Percentiles rank a stretch among this genome's conserved stretches.
phyloP scores from a whole-genome alignment of 768 basidiomycete species.

The Coprinellus aureogranulatus region DNA sequence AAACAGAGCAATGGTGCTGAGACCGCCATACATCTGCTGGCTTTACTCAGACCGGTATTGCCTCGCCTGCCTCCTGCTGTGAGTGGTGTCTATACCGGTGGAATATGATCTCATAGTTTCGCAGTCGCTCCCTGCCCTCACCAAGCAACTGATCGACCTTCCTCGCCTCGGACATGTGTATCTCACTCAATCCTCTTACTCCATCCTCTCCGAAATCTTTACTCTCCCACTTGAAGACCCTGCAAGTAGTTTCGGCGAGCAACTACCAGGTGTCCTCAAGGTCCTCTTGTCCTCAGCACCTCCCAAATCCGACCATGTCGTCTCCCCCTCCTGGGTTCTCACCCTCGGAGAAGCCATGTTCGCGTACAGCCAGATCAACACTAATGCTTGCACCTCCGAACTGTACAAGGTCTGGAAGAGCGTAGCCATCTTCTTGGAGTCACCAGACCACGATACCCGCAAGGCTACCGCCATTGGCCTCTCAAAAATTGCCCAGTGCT shows the following conservation, averaged over 20 bases:
- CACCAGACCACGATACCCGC: conserved; percentile 56
- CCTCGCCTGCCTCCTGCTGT: conserved; percentile 66
- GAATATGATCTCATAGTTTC: background rate
- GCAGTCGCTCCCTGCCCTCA: conserved; percentile 71
- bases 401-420: conserved; percentile 69
- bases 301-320: conserved; percentile 59
- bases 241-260: conserved; percentile 46
- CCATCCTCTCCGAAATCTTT: conserved; percentile 81
- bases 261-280: conserved; percentile 60
- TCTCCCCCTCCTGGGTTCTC: conserved; percentile 76
- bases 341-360: conserved; percentile 74
- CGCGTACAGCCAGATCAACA: conserved; percentile 53
- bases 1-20: conserved; percentile 64
- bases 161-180: conserved; percentile 88
- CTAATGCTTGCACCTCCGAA: conserved; percentile 50
- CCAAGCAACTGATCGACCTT: conserved; percentile 69
- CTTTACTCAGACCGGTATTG: conserved; percentile 64
- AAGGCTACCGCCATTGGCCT: conserved; percentile 66
- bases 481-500: conserved; percentile 62
- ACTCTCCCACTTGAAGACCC: conserved; percentile 49
- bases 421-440: conserved; percentile 77
- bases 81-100: conserved; percentile 30
- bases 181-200: conserved; percentile 84
- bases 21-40: conserved; percentile 73
- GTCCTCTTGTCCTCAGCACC: conserved; percentile 71